A percentile compares a stretch with the other conserved stretches of the same genome.
phyloP scores from a whole-genome alignment of 2,329 filamentous ascomycete genomes.

The Gaeumannomyces sp. region DNA sequence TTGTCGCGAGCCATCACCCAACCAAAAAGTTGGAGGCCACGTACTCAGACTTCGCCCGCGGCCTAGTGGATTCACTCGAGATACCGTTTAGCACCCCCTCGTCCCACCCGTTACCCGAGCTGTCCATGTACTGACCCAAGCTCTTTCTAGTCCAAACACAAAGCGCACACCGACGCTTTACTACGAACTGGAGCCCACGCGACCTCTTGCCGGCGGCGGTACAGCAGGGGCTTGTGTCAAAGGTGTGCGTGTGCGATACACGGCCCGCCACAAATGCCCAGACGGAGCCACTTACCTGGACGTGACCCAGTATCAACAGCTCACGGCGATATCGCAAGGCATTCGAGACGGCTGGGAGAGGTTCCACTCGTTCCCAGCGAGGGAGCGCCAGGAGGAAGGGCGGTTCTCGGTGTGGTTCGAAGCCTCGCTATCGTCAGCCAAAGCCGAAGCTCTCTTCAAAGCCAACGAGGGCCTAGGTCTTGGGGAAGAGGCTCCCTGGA shows the following conservation, averaged over 20 bases:
- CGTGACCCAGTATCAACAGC: constrained; percentile 15
- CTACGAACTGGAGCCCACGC: not conserved
- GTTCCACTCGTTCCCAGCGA: constrained; percentile 10
- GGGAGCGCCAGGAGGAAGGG: not conserved
- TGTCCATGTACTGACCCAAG: not conserved
- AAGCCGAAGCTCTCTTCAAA: constrained; percentile 19
- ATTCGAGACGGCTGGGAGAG: constrained; percentile 5
- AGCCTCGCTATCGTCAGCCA: constrained; percentile 21
- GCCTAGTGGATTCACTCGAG: constrained; percentile 20
- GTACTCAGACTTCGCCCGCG: constrained; percentile 20
- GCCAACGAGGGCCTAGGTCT: constrained; percentile 20
- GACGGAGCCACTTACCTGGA: constrained; percentile 17
- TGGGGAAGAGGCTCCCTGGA: constrained; percentile 23
- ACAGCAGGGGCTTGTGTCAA: constrained; percentile 2
- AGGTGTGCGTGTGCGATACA: constrained; percentile 12
- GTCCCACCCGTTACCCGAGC: not conserved
- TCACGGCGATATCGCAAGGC: not conserved
- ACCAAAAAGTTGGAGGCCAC: constrained; percentile 14
- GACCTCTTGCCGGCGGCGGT: not conserved
- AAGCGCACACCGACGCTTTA: not conserved
- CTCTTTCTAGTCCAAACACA: not conserved
- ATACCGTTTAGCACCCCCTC: constrained; percentile 16
- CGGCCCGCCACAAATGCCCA: constrained; percentile 6
- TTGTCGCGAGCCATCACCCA: constrained; percentile 18
- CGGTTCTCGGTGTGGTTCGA: constrained; percentile 24